Percentiles rank a stretch among this genome's conserved stretches.
These are phyloP conservation scores for Citrus glauca DNA, from an alignment of 345 rosid species.

Conservation along the genomic window DNA sequence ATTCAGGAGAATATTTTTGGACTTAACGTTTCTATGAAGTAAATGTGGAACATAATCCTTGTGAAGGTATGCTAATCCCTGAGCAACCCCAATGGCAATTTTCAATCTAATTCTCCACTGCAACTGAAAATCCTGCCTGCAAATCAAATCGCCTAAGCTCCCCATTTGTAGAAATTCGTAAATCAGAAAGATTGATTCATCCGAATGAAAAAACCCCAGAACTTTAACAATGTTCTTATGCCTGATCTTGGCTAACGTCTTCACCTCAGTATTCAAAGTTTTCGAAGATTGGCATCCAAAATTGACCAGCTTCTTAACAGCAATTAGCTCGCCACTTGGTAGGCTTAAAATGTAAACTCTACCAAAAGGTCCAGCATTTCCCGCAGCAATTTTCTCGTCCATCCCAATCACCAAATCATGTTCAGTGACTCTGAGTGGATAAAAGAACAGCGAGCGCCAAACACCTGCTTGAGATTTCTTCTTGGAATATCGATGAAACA, in stretches of 20 bases:
- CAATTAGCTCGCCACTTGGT: slow-evolving; percentile 78
- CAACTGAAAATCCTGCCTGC: slow-evolving; percentile 43
- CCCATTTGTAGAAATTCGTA: slow-evolving; percentile 67
- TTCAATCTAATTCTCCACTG: slow-evolving; percentile 71
- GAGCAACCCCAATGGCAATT: slow-evolving; percentile 84
- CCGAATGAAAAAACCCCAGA: slow-evolving; percentile 81
- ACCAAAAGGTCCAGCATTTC: slow-evolving; percentile 61
- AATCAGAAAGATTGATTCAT: slow-evolving; percentile 68
- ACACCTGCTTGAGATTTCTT: slow-evolving; percentile 44
- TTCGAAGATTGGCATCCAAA: slow-evolving; percentile 59
- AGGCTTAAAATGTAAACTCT: slow-evolving; percentile 52
- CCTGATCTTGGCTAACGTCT: slow-evolving; percentile 78
- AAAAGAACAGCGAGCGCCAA: slow-evolving; percentile 83
- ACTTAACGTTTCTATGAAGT: slow-evolving; percentile 77
- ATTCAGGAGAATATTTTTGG: slow-evolving; percentile 74
- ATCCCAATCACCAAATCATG: slow-evolving; percentile 58
- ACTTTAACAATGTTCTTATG: slow-evolving; percentile 72
- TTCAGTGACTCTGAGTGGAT: slow-evolving; percentile 76
- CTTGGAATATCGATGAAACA: slow-evolving; percentile 47
- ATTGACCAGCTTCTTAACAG: slow-evolving; percentile 68
- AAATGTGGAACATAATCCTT: slow-evolving; percentile 70
- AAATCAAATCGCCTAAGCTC: slow-evolving; percentile 68
- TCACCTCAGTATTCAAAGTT: slow-evolving; percentile 70
- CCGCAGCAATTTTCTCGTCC: slow-evolving; percentile 62
- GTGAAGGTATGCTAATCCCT: slow-evolving; percentile 75